Percentiles rank a stretch among this genome's conserved stretches.
phyloP scores from a whole-genome alignment of 441 rosid genomes.

The Croton laevigatus region DNA sequence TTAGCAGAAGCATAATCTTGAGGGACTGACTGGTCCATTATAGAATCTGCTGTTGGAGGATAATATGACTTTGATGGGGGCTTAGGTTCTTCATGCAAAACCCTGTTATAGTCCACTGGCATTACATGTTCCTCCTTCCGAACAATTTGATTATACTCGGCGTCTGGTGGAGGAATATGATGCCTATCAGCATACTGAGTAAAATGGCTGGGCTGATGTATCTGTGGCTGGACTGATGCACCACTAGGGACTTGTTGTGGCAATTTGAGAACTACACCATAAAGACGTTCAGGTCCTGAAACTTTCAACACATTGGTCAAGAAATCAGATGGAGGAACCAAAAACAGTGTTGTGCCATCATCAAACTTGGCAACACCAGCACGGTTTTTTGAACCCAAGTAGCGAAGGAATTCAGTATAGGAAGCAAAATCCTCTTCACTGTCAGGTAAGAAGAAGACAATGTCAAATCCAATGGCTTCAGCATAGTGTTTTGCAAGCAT shows the following conservation, averaged over 20 bases:
- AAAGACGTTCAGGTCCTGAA: slow-evolving; percentile 81
- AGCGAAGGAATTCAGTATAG: slow-evolving; percentile 89
- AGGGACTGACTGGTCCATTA: slow-evolving; percentile 35
- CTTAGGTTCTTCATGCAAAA: slow-evolving; percentile 48
- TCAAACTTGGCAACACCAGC: slow-evolving; percentile 97
- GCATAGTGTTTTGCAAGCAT: slow-evolving; percentile 80
- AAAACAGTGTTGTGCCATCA: slow-evolving; percentile 83
- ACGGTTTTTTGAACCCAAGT: slow-evolving; percentile 85
- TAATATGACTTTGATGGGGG: slow-evolving; percentile 39
- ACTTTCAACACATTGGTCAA: slow-evolving; percentile 76
- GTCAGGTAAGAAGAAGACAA: slow-evolving; percentile 91
- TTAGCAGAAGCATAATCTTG: slow-evolving; percentile 36
- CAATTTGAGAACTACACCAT: slow-evolving; percentile 92
- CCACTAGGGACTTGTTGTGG: slow-evolving; percentile 45
- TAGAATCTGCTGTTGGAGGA: slow-evolving; percentile 33
- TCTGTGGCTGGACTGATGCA: slow-evolving; percentile 35
- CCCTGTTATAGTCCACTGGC: slow-evolving; percentile 43
- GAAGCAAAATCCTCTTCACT: slow-evolving; percentile 92
- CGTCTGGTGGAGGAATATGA: slow-evolving; percentile 37
- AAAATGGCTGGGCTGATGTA: slow-evolving; percentile 36
- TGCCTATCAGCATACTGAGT: slow-evolving; percentile 40
- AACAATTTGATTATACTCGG: slow-evolving; percentile 35
- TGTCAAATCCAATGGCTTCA: slow-evolving; percentile 76
- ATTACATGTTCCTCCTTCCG: slow-evolving; percentile 43
- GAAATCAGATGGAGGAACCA: slow-evolving; percentile 96